Conservation (phyloP, 106 monocot genomes). For the Phalaenopsis equestris region DNA sequence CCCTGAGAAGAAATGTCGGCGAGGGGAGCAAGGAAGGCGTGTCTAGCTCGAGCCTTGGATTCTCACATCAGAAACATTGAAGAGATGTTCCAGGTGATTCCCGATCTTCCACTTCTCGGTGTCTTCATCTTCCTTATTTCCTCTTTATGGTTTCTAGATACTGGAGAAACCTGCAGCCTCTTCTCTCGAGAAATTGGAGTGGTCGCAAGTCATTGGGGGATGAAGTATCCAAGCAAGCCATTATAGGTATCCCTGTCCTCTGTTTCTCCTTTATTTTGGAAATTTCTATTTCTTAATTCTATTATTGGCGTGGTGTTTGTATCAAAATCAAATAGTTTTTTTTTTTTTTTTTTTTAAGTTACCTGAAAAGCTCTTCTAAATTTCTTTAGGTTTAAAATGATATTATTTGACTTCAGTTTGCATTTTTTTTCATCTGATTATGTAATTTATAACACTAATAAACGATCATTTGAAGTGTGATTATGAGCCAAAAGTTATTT, state of each 20-base stretch:
- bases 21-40: slow-evolving; percentile 10
- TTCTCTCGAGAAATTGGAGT: slow-evolving; percentile 41
- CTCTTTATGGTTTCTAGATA: slow-evolving; percentile 17
- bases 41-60: slow-evolving; percentile 15
- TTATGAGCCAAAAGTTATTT: neutral
- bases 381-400: neutral
- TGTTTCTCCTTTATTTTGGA: neutral
- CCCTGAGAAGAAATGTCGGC: slow-evolving; percentile 7
- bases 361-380: neutral
- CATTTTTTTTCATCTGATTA: neutral
- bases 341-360: neutral
- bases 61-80: slow-evolving; percentile 17
- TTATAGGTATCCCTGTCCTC: slow-evolving; percentile 21
- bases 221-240: slow-evolving; percentile 61
- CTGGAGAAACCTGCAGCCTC: slow-evolving; percentile 30
- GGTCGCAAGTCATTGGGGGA: slow-evolving; percentile 49
- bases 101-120: neutral
- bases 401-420: neutral
- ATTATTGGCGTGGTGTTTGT: neutral
- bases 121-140: too few species aligned
- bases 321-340: neutral
- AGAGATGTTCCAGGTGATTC: slow-evolving; percentile 25
- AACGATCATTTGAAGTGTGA: neutral
- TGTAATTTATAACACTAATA: neutral
- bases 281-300: neutral